Base-by-base conservation (phyloP, 495 filamentous ascomycete genomes). In the Xylaria grammica region DNA sequence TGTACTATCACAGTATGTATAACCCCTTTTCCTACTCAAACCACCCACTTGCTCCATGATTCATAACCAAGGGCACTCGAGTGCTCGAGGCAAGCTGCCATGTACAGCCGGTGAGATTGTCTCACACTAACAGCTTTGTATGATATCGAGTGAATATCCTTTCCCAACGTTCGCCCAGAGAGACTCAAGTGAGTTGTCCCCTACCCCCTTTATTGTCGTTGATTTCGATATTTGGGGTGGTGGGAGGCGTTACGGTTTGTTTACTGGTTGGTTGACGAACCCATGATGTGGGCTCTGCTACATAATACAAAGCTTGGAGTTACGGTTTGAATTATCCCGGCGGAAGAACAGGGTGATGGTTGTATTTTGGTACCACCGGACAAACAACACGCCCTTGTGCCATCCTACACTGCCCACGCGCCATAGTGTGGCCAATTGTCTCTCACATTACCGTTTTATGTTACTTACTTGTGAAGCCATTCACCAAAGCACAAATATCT, bases 1-100 rank as follows among this genome's bases (percentile, higher is more conserved):
- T 54, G 60, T 55, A 48, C 26, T 13, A n/a, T 63, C 61, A 63
- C 54, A 32, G 62, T 64, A 64, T 57, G 62, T 58, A 19, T 9
- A 15, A 29, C 29, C n/a, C 11, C 34, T 30, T 42, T 30, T 32
- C 9, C 48, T 50, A 5, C 5, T 17, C 1, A 3, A 48, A 24
- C 30, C 7, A 19, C n/a, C 20, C 5, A 11, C 19, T 36, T 24
- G 11, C 32, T 62, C 7, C 22, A 62, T 62, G 38, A 45, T 30
- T 34, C 49, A 54, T 45, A 53, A 34, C 10, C 49, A 15, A 54
- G 11, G 3, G 24, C 40, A 13, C 27, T 22, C n/a, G 13, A 22
- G 46, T 34, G 29, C 45, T 13, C 30, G 11, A 34, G 60, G 29
- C 60, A 55, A 55, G 11, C n/a, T 55, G 51, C 58, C 58, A 51